phyloP scores from a whole-genome alignment of 2,329 filamentous ascomycete species.

The Emmonsia crescens region DNA sequence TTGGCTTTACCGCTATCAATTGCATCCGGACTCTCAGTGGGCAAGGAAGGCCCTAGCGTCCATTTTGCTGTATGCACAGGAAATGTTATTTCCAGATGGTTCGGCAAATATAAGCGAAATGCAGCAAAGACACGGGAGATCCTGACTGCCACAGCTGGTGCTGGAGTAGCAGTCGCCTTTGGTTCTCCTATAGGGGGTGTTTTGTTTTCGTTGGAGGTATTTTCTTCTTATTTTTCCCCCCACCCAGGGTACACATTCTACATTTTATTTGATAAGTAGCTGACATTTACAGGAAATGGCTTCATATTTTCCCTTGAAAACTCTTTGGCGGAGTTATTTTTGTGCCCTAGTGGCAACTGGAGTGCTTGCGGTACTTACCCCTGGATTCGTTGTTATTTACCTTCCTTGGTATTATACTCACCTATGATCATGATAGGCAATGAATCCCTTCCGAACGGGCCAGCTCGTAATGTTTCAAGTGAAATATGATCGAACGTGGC shows the following conservation, averaged over 20 bases:
- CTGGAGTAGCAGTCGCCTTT: constrained; percentile 92
- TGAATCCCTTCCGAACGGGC: constrained; percentile 96
- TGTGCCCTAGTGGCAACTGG: constrained; percentile 92
- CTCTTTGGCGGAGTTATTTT: constrained; percentile 96
- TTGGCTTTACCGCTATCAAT: constrained; percentile 84
- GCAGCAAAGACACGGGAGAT: constrained; percentile 94
- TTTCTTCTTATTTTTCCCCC: neutral
- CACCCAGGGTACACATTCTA: neutral
- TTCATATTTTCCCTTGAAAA: constrained; percentile 90
- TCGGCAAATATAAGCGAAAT: constrained; percentile 83
- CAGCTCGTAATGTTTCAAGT: constrained; percentile 99
- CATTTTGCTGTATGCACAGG: constrained; percentile 97
- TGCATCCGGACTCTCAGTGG: constrained; percentile 84
- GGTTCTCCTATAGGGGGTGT: constrained; percentile 96
- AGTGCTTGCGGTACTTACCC: constrained; percentile 55
- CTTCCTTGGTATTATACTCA: neutral
- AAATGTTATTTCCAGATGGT: constrained; percentile 88
- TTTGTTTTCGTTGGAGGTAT: constrained; percentile 75
- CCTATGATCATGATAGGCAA: constrained; percentile 42
- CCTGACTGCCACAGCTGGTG: constrained; percentile 83
- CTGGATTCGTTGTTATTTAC: neutral
- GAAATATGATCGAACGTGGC: constrained; percentile 89
- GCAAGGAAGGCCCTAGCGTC: constrained; percentile 96
- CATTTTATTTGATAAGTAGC: neutral
- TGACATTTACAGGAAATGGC: constrained; percentile 62